Evolutionary conservation across 495 filamentous ascomycete genomes (phyloP).

Genomic region (Penicillium cataractarum): DNA sequence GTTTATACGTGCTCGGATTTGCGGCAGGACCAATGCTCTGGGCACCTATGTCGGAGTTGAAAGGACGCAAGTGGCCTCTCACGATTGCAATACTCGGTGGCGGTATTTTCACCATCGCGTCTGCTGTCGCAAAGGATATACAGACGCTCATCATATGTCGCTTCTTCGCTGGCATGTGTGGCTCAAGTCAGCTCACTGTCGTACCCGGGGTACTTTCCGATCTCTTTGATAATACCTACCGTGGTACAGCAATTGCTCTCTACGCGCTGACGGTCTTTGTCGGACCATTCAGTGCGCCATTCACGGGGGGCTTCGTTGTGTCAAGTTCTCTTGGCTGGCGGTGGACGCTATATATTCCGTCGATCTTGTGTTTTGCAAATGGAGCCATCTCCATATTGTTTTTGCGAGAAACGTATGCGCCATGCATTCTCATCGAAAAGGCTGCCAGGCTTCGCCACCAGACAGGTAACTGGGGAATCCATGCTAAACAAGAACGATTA

Average conservation of each 20-base stretch:
- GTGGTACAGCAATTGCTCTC: constrained; percentile 53
- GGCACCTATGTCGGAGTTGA: constrained; percentile 76
- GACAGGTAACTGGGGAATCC: constrained; percentile 50
- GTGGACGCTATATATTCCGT: constrained; percentile 51
- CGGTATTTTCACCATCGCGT: constrained; percentile 57
- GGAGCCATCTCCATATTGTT: constrained; percentile 33
- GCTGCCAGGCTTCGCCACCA: constrained; percentile 42
- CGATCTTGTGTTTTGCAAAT: constrained; percentile 39
- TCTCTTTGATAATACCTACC: constrained; percentile 50
- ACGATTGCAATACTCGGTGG: constrained; percentile 55
- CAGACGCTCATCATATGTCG: constrained; percentile 56
- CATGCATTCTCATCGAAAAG: constrained; percentile 44
- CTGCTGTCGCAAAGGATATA: constrained; percentile 60
- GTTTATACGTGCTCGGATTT: constrained; percentile 58
- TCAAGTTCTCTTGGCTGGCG: constrained; percentile 49
- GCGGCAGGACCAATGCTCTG: constrained; percentile 59
- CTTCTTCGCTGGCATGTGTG: constrained; percentile 56
- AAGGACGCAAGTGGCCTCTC: constrained; percentile 63
- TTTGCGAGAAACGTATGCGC: constrained; percentile 45
- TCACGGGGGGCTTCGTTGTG: constrained; percentile 51
- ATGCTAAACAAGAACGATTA: constrained; percentile 52
- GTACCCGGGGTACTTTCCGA: constrained; percentile 57
- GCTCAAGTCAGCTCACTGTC: constrained; percentile 52
- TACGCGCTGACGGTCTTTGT: constrained; percentile 55
- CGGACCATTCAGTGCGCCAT: constrained; percentile 51